phyloP scores from a whole-genome alignment of 2,329 filamentous ascomycete species.

The Sporothrix variecibatus region DNA sequence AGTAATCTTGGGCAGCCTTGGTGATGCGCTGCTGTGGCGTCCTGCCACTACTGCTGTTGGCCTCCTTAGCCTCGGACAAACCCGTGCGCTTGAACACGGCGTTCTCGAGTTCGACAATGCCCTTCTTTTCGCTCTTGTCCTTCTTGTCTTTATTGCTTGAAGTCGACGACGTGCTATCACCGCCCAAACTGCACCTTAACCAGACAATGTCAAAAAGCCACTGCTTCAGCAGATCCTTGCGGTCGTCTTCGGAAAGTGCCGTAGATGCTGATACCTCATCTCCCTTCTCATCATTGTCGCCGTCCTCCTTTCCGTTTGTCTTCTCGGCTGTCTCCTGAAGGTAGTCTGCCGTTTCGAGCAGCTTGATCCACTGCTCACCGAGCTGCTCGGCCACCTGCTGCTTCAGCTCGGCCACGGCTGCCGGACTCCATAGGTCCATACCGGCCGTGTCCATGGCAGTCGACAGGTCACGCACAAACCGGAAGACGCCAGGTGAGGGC shows the following conservation, averaged over 20 bases:
- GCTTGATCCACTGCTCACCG: constrained; percentile 49
- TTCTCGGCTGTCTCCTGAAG: constrained; percentile 29
- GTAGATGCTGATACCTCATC: constrained; percentile 17
- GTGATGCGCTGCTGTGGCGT: constrained; percentile 54
- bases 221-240: constrained; percentile 56
- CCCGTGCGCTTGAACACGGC: constrained; percentile 49
- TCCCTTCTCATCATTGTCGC: constrained; percentile 15
- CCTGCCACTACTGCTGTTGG: constrained; percentile 43
- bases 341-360: constrained; percentile 39
- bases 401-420: constrained; percentile 66
- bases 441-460: constrained; percentile 69
- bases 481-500: constrained; percentile 73
- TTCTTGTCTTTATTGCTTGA: constrained; percentile 21
- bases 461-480: constrained; percentile 66
- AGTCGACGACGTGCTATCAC: constrained; percentile 32
- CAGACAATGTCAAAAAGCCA: constrained; percentile 63
- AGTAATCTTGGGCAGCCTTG: constrained; percentile 73
- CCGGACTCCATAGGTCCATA: constrained; percentile 77
- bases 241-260: constrained; percentile 34
- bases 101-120: constrained; percentile 49
- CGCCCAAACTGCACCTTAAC: constrained; percentile 49
- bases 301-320: neutral
- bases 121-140: neutral
- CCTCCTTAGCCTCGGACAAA: constrained; percentile 35
- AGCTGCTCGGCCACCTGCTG: constrained; percentile 54